phyloP scores from a whole-genome alignment of 129 eudicot genomes.

The Artemisia annua region DNA sequence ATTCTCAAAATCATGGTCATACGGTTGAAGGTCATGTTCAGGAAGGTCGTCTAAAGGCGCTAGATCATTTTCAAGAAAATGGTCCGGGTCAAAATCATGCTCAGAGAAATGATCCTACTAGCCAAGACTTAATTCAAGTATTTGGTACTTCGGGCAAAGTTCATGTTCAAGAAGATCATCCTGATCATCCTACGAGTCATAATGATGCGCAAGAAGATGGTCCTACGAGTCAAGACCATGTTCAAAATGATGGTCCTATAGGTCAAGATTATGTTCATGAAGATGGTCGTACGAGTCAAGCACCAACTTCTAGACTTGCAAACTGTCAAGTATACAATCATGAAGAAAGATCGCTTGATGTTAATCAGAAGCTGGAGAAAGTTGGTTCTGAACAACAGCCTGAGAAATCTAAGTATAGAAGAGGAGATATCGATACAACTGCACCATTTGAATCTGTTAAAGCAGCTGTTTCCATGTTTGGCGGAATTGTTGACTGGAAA shows the following conservation, averaged over 20 bases:
- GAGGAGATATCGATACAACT: conserved; percentile 44
- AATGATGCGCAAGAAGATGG: conserved; percentile 14
- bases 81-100: conserved; percentile 3
- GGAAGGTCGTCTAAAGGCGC: not conserved
- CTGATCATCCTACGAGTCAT: not conserved
- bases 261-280: conserved; percentile 4
- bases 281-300: conserved; percentile 4
- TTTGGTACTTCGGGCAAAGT: not conserved
- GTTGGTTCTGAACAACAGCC: conserved; percentile 7
- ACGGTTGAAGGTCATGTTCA: not conserved
- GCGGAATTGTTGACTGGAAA: conserved; percentile 64
- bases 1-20: not conserved
- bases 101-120: not conserved
- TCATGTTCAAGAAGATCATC: not conserved
- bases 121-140: not conserved
- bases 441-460: conserved; percentile 69
- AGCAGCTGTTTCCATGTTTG: conserved; percentile 67
- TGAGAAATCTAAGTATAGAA: conserved; percentile 13
- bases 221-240: conserved; percentile 5
- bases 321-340: conserved; percentile 22
- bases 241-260: conserved; percentile 10
- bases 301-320: conserved; percentile 31
- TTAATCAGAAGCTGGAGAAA: conserved; percentile 13
- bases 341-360: conserved; percentile 12
- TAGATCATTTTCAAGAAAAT: not conserved